Base-by-base conservation (phyloP, 495 filamentous ascomycete genomes). In the Trypethelium eluteriae region DNA sequence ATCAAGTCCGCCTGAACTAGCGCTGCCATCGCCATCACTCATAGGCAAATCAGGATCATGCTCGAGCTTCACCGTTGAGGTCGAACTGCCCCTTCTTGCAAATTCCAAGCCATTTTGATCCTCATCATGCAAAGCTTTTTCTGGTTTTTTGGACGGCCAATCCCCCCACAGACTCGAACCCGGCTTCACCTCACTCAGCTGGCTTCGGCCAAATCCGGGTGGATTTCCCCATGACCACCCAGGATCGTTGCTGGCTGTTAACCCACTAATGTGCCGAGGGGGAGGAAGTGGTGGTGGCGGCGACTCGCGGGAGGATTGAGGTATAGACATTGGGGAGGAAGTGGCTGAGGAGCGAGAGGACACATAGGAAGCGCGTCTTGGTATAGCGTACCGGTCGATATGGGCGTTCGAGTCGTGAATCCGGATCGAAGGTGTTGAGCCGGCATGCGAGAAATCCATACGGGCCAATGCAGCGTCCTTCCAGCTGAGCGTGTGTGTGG, bases 231-330 rank as follows among this genome's bases (percentile, higher is more conserved):
- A 82, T 67, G 83, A 74, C 83, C 82, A 87, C 62, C 82, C 84
- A n/a, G 79, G 79, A 73, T 88, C 86, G 67, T 82, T 79, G 39
- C 83, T 84, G 67, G 79, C 75, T 65, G 80, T 77, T 62, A 86
- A 71, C 62, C 81, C 84, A 62, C 74, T 78, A 50, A 88, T 81
- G 64, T 79, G 75, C 67, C 79, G 75, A 7, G 86, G 86, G 7
- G 86, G 86, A 61, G 86, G 86, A 68, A 88, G 77, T 66, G 86
- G 85, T 64, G 86, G 86, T 50, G 86, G 86, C 49, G 78, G 78
- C 64, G 73, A 76, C 49, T 82, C 78, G 64, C 72, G 76, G 62
- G 80, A 72, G 62, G 80, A 72, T 68, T 78, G 79, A 68, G 72
- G 81, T 73, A 88, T 86, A n/a, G 84, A 76, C 82, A 88, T 80